These are phyloP conservation scores for Westerdykella sp. DNA, from an alignment of 2,329 filamentous ascomycete genomes.

Conservation along the genomic window DNA sequence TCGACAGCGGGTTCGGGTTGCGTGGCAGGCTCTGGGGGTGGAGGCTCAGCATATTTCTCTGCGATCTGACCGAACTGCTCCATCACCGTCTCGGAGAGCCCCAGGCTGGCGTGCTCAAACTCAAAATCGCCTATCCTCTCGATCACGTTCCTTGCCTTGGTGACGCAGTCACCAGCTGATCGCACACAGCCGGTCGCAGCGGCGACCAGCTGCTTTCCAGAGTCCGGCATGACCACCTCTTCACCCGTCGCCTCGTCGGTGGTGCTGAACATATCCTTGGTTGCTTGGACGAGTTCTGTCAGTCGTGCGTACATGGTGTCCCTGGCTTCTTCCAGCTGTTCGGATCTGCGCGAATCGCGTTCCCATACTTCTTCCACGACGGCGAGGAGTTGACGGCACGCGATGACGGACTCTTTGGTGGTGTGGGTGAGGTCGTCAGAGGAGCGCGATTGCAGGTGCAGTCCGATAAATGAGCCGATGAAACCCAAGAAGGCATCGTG, in stretches of 20 bases:
- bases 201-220: slow-evolving; percentile 66
- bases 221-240: slow-evolving; percentile 72
- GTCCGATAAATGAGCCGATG: slow-evolving; percentile 86
- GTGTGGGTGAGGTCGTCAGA: slow-evolving; percentile 74
- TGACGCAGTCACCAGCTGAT: slow-evolving; percentile 84
- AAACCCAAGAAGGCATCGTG: slow-evolving; percentile 88
- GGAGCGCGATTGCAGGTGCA: slow-evolving; percentile 89
- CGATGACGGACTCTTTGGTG: slow-evolving; percentile 75
- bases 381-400: slow-evolving; percentile 70
- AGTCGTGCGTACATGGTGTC: slow-evolving; percentile 74
- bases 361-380: slow-evolving; percentile 78
- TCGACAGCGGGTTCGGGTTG: slow-evolving; percentile 15
- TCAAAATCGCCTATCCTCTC: slow-evolving; percentile 90
- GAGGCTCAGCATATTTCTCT: slow-evolving; percentile 9
- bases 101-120: slow-evolving; percentile 50
- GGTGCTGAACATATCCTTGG: slow-evolving; percentile 68
- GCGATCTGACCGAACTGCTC: slow-evolving; percentile 20
- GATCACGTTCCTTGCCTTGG: slow-evolving; percentile 76
- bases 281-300: slow-evolving; percentile 71
- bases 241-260: slow-evolving; percentile 63
- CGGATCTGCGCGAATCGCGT: slow-evolving; percentile 64
- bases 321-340: slow-evolving; percentile 62
- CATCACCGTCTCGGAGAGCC: slow-evolving; percentile 40
- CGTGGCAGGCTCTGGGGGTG: slow-evolving; percentile 8
- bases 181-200: slow-evolving; percentile 85